These are phyloP conservation scores for Novakomyces olei DNA, from an alignment of 805 yeast genomes.

Conservation along the genomic window DNA sequence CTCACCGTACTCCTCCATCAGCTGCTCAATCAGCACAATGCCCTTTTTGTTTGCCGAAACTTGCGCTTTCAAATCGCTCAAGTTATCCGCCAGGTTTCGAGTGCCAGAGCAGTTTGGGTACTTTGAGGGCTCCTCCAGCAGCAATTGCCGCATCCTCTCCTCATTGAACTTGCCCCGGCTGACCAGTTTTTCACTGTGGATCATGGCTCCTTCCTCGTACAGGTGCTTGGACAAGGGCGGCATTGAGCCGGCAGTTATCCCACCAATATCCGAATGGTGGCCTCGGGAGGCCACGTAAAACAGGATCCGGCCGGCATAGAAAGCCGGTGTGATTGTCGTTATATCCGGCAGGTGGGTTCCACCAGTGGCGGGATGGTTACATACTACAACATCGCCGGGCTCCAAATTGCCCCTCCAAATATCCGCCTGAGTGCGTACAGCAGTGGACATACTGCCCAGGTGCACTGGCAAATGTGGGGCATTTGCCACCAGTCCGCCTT, in stretches of 20 bases:
- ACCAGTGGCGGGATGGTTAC: constrained; percentile 67
- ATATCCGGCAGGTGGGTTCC: constrained; percentile 78
- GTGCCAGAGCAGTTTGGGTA: constrained; percentile 80
- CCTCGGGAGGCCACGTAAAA: constrained; percentile 88
- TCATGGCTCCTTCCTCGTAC: constrained; percentile 81
- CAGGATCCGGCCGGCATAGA: constrained; percentile 30
- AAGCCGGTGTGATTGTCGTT: constrained; percentile 80
- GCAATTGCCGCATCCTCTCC: constrained; percentile 34
- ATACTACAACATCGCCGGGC: constrained; percentile 54
- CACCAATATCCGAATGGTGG: constrained; percentile 92
- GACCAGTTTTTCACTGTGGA: constrained; percentile 56
- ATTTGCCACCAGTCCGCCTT: constrained; percentile 60
- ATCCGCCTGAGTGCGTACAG: constrained; percentile 41
- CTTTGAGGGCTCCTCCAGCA: constrained; percentile 54
- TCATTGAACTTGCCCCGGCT: constrained; percentile 54
- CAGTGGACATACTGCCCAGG: constrained; percentile 67
- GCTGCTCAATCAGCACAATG: constrained; percentile 35
- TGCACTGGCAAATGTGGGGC: constrained; percentile 82
- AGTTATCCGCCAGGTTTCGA: constrained; percentile 57
- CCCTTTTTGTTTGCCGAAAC: constrained; percentile 80
- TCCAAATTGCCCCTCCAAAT: constrained; percentile 41
- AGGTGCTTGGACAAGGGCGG: constrained; percentile 74
- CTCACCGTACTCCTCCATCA: constrained; percentile 41
- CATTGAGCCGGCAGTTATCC: constrained; percentile 78
- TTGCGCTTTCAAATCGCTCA: constrained; percentile 68